Evolutionary conservation across 768 basidiomycete genomes (phyloP), one percentile per base, ranked within the genome.

Genomic region (Panellus pusillus): DNA sequence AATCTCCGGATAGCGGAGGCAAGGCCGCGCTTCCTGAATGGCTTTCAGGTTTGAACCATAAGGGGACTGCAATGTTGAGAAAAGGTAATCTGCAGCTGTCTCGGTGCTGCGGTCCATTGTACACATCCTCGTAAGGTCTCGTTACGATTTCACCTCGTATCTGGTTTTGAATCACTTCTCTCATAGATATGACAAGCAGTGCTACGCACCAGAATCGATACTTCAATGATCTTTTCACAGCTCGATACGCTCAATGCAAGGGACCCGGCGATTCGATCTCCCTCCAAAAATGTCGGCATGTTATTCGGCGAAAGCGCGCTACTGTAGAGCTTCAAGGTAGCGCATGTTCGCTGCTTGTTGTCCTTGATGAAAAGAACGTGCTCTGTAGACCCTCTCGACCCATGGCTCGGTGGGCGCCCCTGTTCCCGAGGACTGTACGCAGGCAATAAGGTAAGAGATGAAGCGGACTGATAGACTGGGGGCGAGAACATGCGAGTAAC

Each of bases 281-380:
- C 54, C 28, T 52, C 58, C 36, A 60, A 24, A 27, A 48, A 47
- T 9, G 48, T 52, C 17, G 58, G 58, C 12, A 55, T 40, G 37
- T 41, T 52, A 5, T 45, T 20, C 11, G 53, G 14, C 5, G 45
- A 44, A 9, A 53, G 24, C 18, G 58, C 58, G 19, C 50, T 55
- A 38, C 58, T 60, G 14, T 44, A 29, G 28, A 60, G 27, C 18
- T 38, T 55, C 35, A 60, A 15, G 6, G 50, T 45, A 11, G 46
- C 50, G 27, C 49, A 41, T 5, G 39, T 48, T 24, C 52, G 51
- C 20, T 43, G 51, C 18, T 44, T 55, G 31, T 49, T 44, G 28
- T 60, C 54, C 41, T 55, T 44, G 4, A 55, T 53, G 38, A 41
- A 18, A 42, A 55, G 55, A 20, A 47, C 18, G 31, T 60, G 58